phyloP scores from a whole-genome alignment of 495 filamentous ascomycete species.

The Thermothielavioides terrestris region DNA sequence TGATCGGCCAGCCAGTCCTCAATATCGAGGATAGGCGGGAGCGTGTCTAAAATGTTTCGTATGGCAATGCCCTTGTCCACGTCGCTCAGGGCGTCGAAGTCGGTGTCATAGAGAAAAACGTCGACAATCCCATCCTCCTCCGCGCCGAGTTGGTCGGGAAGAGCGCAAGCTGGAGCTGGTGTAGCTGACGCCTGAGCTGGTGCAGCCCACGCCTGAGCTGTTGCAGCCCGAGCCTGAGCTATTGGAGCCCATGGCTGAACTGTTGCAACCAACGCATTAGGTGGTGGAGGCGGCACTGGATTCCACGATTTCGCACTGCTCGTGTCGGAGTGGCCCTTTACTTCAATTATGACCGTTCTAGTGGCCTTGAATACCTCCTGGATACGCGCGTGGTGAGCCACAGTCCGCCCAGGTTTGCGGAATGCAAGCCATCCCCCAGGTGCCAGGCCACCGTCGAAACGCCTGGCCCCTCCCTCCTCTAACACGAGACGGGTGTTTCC shows the following conservation, averaged over 20 bases:
- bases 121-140: conserved; percentile 37
- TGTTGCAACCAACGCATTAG: too few relatives aligned
- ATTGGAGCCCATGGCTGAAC: not conserved
- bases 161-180: not conserved
- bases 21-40: conserved; percentile 62
- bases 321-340: conserved; percentile 2
- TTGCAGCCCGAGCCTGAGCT: too few relatives aligned
- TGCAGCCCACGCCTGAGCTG: too few relatives aligned
- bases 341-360: conserved; percentile 2
- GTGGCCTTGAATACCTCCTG: not conserved
- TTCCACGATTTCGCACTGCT: too few relatives aligned
- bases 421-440: conserved; percentile 16
- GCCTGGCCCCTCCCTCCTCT: not conserved
- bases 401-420: not conserved
- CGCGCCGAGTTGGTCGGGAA: not conserved
- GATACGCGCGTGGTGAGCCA: not conserved
- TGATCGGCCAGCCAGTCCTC: conserved; percentile 44
- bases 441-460: not conserved
- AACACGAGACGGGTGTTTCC: conserved; percentile 8
- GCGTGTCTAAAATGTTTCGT: conserved; percentile 50
- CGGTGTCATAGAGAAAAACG: conserved; percentile 23
- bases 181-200: too few relatives aligned
- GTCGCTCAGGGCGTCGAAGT: conserved; percentile 27
- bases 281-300: too few relatives aligned
- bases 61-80: conserved; percentile 47